Base-by-base conservation (phyloP, 2,329 filamentous ascomycete genomes). In the Alternaria angustiovoidea region DNA sequence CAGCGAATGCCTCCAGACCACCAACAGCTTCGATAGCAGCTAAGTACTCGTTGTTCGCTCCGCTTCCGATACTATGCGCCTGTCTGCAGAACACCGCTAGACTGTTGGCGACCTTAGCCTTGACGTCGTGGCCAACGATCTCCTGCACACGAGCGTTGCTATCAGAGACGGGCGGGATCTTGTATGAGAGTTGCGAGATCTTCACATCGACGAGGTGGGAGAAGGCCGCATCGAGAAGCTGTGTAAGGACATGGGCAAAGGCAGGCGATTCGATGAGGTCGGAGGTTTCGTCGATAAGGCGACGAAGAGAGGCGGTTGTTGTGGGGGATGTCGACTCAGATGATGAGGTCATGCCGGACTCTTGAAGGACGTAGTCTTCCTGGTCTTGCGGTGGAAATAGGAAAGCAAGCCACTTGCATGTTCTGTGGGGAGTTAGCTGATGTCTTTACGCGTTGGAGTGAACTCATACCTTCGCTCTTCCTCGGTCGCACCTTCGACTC, bases 241-340 rank as follows among this genome's bases (percentile, higher is more conserved):
- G 88, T 2, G 91, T 92, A 44, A 97, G 85, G 36, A 99, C 93
- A 72, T 93, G 90, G 0, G 89, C 87, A 79, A 98, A 98, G 36
- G 92, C 87, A 0, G 95, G 95, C 1, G 95, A 97, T 75, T 99
- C 95, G 74, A 98, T 90, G 24, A 99, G 86, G 76, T 99, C 95
- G 39, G 94, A 92, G 2, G 95, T 98, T 82, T 99, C 95, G 76
- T 99, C 94, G 1, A 99, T 87, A 20, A 99, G 86, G 59, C 91
- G 90, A 57, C 94, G 89, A 57, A 99, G 87, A 1, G 89, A 87
- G 7, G 84, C 76, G 30, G 82, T 77, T 77, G 80, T 54, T 72
- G 75, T 62, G 73, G 79, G 24, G 0, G 84, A 79, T 36, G 74
- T 57, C 59, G 67, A 68, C 51, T 66, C 72, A 24, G 71, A 78